Base-by-base conservation (phyloP, 2,329 filamentous ascomycete species). In the Leptosphaerulina australis region DNA sequence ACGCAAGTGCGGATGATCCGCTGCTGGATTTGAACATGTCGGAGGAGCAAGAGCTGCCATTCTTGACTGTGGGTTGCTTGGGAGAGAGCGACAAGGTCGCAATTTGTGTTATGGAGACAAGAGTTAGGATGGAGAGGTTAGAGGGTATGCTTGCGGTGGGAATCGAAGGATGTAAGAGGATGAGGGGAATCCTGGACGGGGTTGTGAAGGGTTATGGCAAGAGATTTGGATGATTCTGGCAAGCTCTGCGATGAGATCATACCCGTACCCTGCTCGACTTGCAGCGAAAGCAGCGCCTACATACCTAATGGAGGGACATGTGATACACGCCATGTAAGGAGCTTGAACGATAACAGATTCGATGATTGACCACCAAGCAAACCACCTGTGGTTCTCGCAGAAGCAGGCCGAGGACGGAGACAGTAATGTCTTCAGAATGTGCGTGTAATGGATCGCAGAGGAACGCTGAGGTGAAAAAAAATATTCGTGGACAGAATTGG, bases 121-220 rank as follows among this genome's bases (percentile, higher is more conserved):
- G 90, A 37, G 87, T 96, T n/a, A 88, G 95, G 73, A 84, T 88
- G 56, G 81, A 81, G 50, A 83, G 91, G 49, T 70, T 97, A 52
- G 93, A 99, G 76, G 89, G 89, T 1, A 96, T 99, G 92, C 77
- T 99, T 62, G 91, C 90, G 0, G 91, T 96, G 1, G 93, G 88
- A 0, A 85, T 97, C 38, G 92, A 97, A 70, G 94, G 92, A 4
- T 97, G 93, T 73, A 91, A 88, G 74, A 88, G 92, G 69, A 86
- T 97, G 29, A 83, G 90, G 57, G 82, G 85, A 59, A 88, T 96
- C 39, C 70, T 99, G 64, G 92, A 97, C 71, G 79, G 81, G 5
- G 87, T 95, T 11, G 86, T 97, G 0, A 71, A 71, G 44, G 67
- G 60, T 1, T 70, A 69, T 44, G 70, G 70, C 15, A 70, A 70